Evolutionary conservation across 2,329 filamentous ascomycete species (phyloP).

Genomic region (Graphiopsis chlorocephala): DNA sequence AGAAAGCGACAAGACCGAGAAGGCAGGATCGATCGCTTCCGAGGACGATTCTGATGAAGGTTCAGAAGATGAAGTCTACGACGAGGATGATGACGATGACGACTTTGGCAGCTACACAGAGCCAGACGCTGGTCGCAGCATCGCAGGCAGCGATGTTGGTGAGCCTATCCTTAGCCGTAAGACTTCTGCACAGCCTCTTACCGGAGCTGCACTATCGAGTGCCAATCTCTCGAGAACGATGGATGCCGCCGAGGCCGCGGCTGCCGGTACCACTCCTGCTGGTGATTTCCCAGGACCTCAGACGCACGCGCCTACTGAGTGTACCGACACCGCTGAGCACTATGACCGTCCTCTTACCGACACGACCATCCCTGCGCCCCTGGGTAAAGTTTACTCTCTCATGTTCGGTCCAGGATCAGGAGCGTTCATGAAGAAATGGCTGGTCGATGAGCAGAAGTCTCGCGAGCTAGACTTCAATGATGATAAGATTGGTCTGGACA

Average conservation of each 20-base stretch:
- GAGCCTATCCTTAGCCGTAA: conserved; percentile 62
- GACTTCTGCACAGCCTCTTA: conserved; percentile 56
- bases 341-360: conserved; percentile 85
- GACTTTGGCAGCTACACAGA: conserved; percentile 61
- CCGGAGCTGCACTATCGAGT: conserved; percentile 38
- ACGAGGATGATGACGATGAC: conserved; percentile 72
- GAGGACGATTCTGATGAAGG: conserved; percentile 55
- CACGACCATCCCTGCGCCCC: conserved; percentile 77
- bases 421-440: conserved; percentile 80
- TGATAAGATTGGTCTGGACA: conserved; percentile 71
- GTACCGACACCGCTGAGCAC: conserved; percentile 72
- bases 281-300: conserved; percentile 81
- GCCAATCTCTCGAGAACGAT: conserved; percentile 32
- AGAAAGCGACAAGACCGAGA: conserved; percentile 86
- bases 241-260: conserved; percentile 37
- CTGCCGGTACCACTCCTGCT: conserved; percentile 40
- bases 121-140: conserved; percentile 48
- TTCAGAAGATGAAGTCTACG: conserved; percentile 74
- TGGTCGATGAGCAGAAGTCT: conserved; percentile 84
- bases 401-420: conserved; percentile 81
- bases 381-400: conserved; percentile 87
- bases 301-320: conserved; percentile 80
- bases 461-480: conserved; percentile 79
- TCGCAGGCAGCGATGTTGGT: conserved; percentile 52
- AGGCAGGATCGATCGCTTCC: conserved; percentile 61